Base-by-base conservation (phyloP, 1,284 basidiomycete species). In the Ustilago sp. region DNA sequence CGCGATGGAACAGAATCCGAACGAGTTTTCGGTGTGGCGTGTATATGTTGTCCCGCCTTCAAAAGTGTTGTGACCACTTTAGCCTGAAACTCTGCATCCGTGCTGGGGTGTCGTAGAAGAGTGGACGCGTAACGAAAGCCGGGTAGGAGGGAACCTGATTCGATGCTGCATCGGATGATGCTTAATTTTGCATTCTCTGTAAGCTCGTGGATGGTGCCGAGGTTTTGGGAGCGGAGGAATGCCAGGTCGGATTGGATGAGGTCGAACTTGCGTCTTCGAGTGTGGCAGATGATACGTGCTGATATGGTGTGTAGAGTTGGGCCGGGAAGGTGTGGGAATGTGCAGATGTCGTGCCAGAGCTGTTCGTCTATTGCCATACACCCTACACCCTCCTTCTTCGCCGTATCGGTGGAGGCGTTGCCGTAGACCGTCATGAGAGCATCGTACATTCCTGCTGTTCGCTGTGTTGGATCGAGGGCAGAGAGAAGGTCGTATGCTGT, bases 391-490 rank as follows among this genome's bases (percentile, higher is more conserved):
- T 36, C 34, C 15, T n/a, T 13, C 1, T 17, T 31, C 12, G 34
- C 4, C 32, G 23, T 7, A 38, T 8, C 15, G 39, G 53, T 41
- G 17, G 66, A 28, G 31, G 54, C 68, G 28, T 69, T 62, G 53
- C 67, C 73, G 35, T 63, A 73, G 45, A 66, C 57, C 1, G 36
- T 45, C 61, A 81, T 66, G 17, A 81, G 67, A 9, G 59, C 43
- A 39, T 77, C 62, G 67, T 80, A 78, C 78, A 81, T 81, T 8
- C 38, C 36, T 11, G 55, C 28, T 4, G 68, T 64, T 9, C 80
- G 41, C 23, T 77, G 69, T 4, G 32, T 47, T 1, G 45, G 9
- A 3, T 79, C 73, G 1, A 81, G 53, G 17, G 55, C 59, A 39
- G 34, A 31, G 7, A 81, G 51, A 32, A 77, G 28, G 31, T 77